These are phyloP conservation scores for Gremmenia infestans DNA, from an alignment of 2,329 filamentous ascomycete species.

Conservation along the genomic window DNA sequence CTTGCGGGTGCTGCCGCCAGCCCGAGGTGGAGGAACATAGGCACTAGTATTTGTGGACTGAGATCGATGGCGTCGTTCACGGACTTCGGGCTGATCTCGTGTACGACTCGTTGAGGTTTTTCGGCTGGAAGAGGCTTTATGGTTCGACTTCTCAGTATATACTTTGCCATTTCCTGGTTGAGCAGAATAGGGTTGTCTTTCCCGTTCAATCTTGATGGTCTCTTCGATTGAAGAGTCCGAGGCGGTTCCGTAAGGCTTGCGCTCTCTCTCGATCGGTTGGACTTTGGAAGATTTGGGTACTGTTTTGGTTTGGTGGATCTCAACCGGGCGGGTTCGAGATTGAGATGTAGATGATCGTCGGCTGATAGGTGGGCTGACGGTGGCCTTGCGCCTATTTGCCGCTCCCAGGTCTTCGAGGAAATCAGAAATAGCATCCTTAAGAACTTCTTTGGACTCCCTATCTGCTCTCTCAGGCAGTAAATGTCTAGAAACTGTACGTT, in stretches of 20 bases:
- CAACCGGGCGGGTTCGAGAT: constrained; percentile 18
- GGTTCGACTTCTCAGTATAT: constrained; percentile 38
- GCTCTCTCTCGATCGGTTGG: constrained; percentile 33
- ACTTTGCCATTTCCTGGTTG: constrained; percentile 55
- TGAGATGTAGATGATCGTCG: constrained; percentile 22
- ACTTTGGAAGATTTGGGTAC: constrained; percentile 20
- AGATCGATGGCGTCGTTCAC: constrained; percentile 13
- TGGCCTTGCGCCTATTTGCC: constrained; percentile 38
- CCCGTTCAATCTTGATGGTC: constrained; percentile 54
- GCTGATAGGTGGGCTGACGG: constrained; percentile 22
- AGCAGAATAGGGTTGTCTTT: constrained; percentile 59
- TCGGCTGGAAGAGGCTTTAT: constrained; percentile 14
- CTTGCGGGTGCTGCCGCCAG: background rate
- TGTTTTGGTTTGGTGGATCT: constrained; percentile 21
- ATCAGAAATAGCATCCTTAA: constrained; percentile 55
- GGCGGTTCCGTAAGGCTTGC: constrained; percentile 33
- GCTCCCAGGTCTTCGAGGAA: constrained; percentile 39
- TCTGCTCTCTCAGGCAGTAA: constrained; percentile 62
- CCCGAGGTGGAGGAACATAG: constrained; percentile 14
- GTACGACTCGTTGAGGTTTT: constrained; percentile 24
- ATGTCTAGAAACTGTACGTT: constrained; percentile 52
- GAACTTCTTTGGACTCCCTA: constrained; percentile 49
- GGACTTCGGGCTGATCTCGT: constrained; percentile 3
- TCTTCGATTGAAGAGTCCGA: constrained; percentile 37
- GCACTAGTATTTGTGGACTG: constrained; percentile 20